These are phyloP conservation scores for Trichoderma sp. DNA, from an alignment of 2,329 filamentous ascomycete genomes.

Conservation along the genomic window DNA sequence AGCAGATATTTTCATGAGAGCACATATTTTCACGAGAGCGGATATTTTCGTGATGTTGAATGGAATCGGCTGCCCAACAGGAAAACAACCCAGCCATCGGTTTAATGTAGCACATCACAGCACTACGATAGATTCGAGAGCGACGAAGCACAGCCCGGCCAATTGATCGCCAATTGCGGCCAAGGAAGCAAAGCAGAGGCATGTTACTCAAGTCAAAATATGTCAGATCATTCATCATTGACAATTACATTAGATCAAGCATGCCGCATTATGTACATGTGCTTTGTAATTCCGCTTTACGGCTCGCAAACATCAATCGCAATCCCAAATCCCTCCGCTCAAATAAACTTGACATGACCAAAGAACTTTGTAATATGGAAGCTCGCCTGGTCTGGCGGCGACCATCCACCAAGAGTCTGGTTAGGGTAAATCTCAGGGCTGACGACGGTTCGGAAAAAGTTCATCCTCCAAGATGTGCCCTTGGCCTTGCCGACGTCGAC, in stretches of 20 bases:
- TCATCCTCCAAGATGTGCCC: conserved; percentile 53
- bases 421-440: conserved; percentile 45
- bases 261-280: neutral
- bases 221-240: neutral
- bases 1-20: neutral
- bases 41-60: too few species aligned
- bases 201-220: neutral
- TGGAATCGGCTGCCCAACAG: neutral
- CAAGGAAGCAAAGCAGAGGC: neutral
- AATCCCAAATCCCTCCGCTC: neutral
- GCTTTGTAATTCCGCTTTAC: neutral
- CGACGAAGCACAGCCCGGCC: neutral
- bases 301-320: neutral
- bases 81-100: neutral
- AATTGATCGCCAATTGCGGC: neutral
- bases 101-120: neutral
- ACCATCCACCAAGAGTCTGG: conserved; percentile 50
- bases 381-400: conserved; percentile 45
- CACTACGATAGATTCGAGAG: neutral
- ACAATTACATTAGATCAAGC: neutral
- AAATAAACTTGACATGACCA: conserved; percentile 43
- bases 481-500: conserved; percentile 45
- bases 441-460: conserved; percentile 52
- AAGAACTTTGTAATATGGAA: conserved; percentile 53
- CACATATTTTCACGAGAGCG: too few species aligned